Conservation (phyloP, 169 alveolate species). For the Theileria luwenshuni region DNA sequence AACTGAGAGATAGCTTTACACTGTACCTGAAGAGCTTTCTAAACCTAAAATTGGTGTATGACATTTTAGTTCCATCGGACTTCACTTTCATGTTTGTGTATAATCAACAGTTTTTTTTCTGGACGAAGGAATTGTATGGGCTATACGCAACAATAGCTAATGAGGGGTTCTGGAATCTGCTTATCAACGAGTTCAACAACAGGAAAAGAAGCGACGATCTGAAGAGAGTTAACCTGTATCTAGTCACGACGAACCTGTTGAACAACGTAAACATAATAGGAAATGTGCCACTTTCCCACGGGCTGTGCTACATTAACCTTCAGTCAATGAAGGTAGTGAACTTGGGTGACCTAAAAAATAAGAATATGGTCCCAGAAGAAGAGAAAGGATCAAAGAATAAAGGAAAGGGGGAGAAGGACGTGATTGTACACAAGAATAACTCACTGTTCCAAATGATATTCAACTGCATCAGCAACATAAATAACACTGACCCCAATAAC, state of each 20-base stretch:
- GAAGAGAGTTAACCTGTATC: constrained; percentile 23
- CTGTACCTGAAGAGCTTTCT: neutral
- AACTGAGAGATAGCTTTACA: neutral
- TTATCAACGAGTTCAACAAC: neutral
- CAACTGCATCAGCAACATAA: neutral
- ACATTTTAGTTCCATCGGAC: constrained; percentile 39
- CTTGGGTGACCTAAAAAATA: neutral
- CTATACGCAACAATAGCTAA: constrained; percentile 46
- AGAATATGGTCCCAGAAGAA: too few species aligned
- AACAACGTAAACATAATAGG: constrained; percentile 42
- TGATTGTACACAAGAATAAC: neutral
- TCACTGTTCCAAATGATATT: neutral
- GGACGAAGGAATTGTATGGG: constrained; percentile 55
- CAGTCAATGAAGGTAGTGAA: neutral
- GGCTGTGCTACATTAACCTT: constrained; percentile 57
- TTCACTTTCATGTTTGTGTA: constrained; percentile 20
- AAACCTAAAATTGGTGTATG: constrained; percentile 12
- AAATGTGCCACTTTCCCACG: constrained; percentile 24
- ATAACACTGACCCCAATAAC: neutral
- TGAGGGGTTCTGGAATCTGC: constrained; percentile 50
- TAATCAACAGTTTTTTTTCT: constrained; percentile 49
- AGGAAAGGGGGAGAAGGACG: neutral
- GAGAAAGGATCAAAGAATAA: neutral
- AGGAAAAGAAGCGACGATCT: neutral
- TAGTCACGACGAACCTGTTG: constrained; percentile 52